phyloP scores from a whole-genome alignment of 2,329 filamentous ascomycete species.

The Orbilia javanica region DNA sequence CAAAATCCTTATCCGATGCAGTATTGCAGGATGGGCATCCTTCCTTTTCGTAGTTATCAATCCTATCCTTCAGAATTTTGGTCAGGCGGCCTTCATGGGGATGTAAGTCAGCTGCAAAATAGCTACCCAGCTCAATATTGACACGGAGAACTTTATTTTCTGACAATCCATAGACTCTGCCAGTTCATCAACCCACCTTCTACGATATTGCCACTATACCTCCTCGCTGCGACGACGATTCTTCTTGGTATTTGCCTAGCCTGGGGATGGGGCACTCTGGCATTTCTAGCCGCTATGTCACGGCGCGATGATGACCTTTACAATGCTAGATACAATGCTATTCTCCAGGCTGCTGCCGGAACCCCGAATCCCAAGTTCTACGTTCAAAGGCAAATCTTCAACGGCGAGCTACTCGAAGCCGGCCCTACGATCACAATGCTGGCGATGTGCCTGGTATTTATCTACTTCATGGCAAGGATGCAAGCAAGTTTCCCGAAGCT shows the following conservation, averaged over 20 bases:
- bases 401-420: constrained; percentile 69
- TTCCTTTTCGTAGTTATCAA: constrained; percentile 68
- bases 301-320: constrained; percentile 66
- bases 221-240: constrained; percentile 67
- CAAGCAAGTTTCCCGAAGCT: constrained; percentile 68
- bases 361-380: constrained; percentile 63
- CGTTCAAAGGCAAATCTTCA: constrained; percentile 65
- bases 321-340: constrained; percentile 63
- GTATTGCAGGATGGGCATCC: constrained; percentile 67
- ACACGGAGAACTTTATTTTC: not conserved
- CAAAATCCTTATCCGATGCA: constrained; percentile 68
- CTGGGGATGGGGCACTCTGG: constrained; percentile 69
- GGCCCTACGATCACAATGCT: constrained; percentile 66
- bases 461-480: constrained; percentile 67
- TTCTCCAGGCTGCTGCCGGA: constrained; percentile 65
- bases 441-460: constrained; percentile 66
- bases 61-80: constrained; percentile 66
- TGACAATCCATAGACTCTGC: constrained; percentile 62
- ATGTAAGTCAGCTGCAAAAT: constrained; percentile 35
- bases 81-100: constrained; percentile 68
- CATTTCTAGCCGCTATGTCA: constrained; percentile 68
- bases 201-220: constrained; percentile 67
- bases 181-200: constrained; percentile 68
- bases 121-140: not conserved
- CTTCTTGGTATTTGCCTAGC: constrained; percentile 68